Percentiles rank a stretch among this genome's conserved stretches.
Evolutionary conservation across 2,329 filamentous ascomycete genomes (phyloP).

Genomic region (Colletotrichum navitas): DNA sequence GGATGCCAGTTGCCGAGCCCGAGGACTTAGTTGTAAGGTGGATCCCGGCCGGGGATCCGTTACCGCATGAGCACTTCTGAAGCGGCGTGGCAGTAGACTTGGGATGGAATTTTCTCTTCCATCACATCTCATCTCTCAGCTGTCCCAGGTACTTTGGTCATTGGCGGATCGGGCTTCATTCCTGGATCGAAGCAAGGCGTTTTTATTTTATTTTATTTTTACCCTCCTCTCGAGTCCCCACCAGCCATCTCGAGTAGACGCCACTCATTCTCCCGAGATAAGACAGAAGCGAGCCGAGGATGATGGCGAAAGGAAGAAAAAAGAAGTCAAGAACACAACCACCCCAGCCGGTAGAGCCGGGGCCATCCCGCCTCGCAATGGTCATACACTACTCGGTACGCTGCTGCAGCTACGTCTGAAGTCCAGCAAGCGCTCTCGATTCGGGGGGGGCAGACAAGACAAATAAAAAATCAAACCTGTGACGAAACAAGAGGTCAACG

Average conservation of each 20-base stretch:
- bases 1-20: slow-evolving; percentile 33
- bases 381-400: not conserved
- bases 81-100: slow-evolving; percentile 29
- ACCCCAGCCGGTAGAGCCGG: slow-evolving; percentile 23
- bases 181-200: slow-evolving; percentile 13
- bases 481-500: slow-evolving; percentile 42
- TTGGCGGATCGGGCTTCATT: slow-evolving; percentile 17
- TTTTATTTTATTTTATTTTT: not conserved
- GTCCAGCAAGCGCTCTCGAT: not conserved
- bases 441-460: not conserved
- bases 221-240: not conserved
- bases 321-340: slow-evolving; percentile 7
- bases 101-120: slow-evolving; percentile 35
- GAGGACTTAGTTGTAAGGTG: slow-evolving; percentile 11
- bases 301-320: slow-evolving; percentile 4
- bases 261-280: slow-evolving; percentile 18
- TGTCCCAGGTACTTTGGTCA: not conserved
- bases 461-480: slow-evolving; percentile 24
- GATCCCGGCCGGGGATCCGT: slow-evolving; percentile 30
- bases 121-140: slow-evolving; percentile 38
- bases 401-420: slow-evolving; percentile 16
- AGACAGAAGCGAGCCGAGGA: slow-evolving; percentile 5
- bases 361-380: slow-evolving; percentile 19
- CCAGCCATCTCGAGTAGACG: not conserved
- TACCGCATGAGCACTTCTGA: slow-evolving; percentile 40